Base-by-base conservation (phyloP, 2,329 filamentous ascomycete species). In the Xylaria sp. region DNA sequence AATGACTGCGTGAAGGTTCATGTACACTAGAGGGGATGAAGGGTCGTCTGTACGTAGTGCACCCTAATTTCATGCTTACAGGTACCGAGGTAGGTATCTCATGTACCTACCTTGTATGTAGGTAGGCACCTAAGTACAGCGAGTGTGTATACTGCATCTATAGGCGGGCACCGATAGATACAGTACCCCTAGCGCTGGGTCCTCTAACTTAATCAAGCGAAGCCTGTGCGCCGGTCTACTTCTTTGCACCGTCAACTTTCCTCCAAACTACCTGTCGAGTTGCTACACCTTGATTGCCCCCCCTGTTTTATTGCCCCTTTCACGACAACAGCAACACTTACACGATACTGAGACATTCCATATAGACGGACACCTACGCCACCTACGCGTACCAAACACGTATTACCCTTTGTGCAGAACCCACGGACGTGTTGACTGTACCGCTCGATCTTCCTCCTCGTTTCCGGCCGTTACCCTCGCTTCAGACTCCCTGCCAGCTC, bases 121-220 rank as follows among this genome's bases (percentile, higher is more conserved):
- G 5, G n/a, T 47, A 47, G 5, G 13, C 32, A 32, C 5, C 6
- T 53, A 16, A 3, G 13, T 59, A 47, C 23, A 10, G 5, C 3
- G 18, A 21, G 42, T 42, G 35, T 40, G 2, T 40, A n/a, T 40
- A 40, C 35, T 10, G 35, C 13, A 13, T 40, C 35, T 13, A 40
- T 3, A 40, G 13, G 9, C 2, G 3, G 35, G 8, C 18, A 18
- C 40, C 6, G 40, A 21, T 47, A 47, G n/a, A 9, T 9, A 47
- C 16, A 47, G 9, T 9, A 21, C 18, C 23, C 29, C 48, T 62
- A 63, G 63, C 60, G 63, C 60, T 44, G 67, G 63, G 53, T 35
- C 25, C n/a, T 44, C 63, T 66, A 69, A 60, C 67, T 29, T 35
- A 55, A 69, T 60, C 47, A 44, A n/a, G 67, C 21, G 25, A 57